These are phyloP conservation scores for Artemisia tridentata DNA, from an alignment of 129 eudicot species.

Conservation along the genomic window DNA sequence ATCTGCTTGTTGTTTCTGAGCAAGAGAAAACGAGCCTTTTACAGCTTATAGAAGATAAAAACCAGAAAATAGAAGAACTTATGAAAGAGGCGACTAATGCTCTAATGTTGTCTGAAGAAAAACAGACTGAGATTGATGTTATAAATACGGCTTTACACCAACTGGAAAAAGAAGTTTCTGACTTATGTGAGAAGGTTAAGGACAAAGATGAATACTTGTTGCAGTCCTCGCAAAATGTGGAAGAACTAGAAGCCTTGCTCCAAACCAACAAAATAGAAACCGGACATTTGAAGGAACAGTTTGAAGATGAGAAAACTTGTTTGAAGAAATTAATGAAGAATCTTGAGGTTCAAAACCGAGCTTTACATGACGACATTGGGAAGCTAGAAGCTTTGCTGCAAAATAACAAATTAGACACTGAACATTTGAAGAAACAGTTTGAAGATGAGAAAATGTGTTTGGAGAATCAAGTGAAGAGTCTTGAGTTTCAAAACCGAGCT, in stretches of 20 bases:
- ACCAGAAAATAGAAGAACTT: conserved; percentile 38
- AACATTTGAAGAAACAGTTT: no score
- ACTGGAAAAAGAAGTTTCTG: conserved; percentile 29
- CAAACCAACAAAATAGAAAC: conserved; percentile 34
- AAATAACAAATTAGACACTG: no score
- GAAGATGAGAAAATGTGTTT: no score
- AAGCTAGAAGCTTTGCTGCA: no score
- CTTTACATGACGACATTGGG: no score
- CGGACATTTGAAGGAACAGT: conserved; percentile 18
- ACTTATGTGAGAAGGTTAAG: conserved; percentile 33
- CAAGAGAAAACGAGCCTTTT: conserved; percentile 36
- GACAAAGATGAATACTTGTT: conserved; percentile 33
- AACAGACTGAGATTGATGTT: conserved; percentile 29
- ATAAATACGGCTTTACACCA: conserved; percentile 32
- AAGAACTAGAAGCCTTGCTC: conserved; percentile 39
- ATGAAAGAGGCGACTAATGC: conserved; percentile 24
- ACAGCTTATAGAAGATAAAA: conserved; percentile 34
- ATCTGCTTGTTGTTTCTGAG: conserved; percentile 23
- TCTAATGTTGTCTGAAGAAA: conserved; percentile 34
- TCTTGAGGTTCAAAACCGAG: no score
- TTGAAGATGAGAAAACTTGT: conserved; percentile 4
- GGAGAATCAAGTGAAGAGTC: no score
- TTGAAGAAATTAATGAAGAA: neutral
- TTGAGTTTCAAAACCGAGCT: no score
- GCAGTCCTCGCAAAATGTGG: conserved; percentile 30